These are phyloP conservation scores for Penicillium odoratum DNA, from an alignment of 495 filamentous ascomycete genomes.

Conservation along the genomic window DNA sequence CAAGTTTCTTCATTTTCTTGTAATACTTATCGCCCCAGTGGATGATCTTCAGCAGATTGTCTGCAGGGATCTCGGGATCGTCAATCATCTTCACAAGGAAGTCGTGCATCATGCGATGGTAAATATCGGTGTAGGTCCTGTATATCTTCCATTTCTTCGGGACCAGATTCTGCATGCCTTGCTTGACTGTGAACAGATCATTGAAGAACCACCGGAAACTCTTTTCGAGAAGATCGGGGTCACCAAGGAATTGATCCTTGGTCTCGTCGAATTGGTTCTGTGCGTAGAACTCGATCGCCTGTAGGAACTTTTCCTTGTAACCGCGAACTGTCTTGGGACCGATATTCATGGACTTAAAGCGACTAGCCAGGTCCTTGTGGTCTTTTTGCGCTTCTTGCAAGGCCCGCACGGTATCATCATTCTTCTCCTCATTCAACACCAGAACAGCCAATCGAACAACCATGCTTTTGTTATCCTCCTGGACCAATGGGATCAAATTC, in stretches of 20 bases:
- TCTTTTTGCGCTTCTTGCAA: conserved; percentile 92
- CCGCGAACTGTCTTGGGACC: conserved; percentile 88
- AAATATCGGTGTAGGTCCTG: conserved; percentile 83
- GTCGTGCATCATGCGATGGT: conserved; percentile 93
- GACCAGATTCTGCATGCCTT: conserved; percentile 85
- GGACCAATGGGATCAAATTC: conserved; percentile 83
- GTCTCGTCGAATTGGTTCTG: conserved; percentile 72
- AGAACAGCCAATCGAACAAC: conserved; percentile 89
- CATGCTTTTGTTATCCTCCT: conserved; percentile 79
- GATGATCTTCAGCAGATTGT: conserved; percentile 84
- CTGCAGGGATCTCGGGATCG: conserved; percentile 71
- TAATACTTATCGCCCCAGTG: conserved; percentile 97
- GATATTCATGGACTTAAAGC: conserved; percentile 92
- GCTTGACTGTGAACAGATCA: conserved; percentile 86
- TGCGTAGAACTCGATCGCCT: conserved; percentile 71
- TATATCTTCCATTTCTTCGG: conserved; percentile 98
- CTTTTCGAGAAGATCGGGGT: conserved; percentile 83
- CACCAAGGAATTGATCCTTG: conserved; percentile 72
- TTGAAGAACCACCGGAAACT: conserved; percentile 94
- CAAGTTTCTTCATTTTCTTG: conserved; percentile 88
- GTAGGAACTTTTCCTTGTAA: conserved; percentile 93
- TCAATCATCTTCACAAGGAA: conserved; percentile 80
- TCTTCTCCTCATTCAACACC: conserved; percentile 94
- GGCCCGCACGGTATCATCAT: conserved; percentile 84
- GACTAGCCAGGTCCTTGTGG: conserved; percentile 86